Evolutionary conservation across 2,329 filamentous ascomycete species (phyloP).

Genomic region (Trichoderma atroviride): DNA sequence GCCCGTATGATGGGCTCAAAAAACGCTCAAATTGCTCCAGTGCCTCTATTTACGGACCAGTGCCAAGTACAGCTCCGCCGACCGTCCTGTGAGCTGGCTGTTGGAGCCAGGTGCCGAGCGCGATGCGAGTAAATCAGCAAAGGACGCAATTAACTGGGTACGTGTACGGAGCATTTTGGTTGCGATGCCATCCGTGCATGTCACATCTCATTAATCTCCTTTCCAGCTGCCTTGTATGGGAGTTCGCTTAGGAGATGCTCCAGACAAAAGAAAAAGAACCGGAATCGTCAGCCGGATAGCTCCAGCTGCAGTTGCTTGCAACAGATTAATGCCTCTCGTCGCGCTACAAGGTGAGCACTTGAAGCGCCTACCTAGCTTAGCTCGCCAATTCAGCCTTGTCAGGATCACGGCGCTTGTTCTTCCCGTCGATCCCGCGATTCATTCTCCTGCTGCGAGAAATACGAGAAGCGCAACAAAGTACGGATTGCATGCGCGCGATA

Average conservation of each 20-base stretch:
- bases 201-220: background rate
- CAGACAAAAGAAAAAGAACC: background rate
- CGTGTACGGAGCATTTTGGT: background rate
- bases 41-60: background rate
- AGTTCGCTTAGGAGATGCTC: background rate
- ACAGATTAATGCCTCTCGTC: constrained; percentile 7
- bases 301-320: background rate
- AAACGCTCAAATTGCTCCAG: background rate
- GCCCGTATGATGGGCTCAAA: background rate
- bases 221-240: background rate
- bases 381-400: constrained; percentile 5
- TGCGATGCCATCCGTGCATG: background rate
- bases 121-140: background rate
- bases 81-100: background rate
- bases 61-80: background rate
- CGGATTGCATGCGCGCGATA: background rate
- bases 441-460: background rate
- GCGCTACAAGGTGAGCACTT: background rate
- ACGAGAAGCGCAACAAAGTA: background rate
- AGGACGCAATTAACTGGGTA: background rate
- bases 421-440: background rate
- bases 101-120: background rate
- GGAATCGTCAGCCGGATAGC: background rate
- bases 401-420: background rate
- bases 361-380: background rate